Evolutionary conservation across 306 rosid genomes (phyloP).

Genomic region (Rosa multiflora): DNA sequence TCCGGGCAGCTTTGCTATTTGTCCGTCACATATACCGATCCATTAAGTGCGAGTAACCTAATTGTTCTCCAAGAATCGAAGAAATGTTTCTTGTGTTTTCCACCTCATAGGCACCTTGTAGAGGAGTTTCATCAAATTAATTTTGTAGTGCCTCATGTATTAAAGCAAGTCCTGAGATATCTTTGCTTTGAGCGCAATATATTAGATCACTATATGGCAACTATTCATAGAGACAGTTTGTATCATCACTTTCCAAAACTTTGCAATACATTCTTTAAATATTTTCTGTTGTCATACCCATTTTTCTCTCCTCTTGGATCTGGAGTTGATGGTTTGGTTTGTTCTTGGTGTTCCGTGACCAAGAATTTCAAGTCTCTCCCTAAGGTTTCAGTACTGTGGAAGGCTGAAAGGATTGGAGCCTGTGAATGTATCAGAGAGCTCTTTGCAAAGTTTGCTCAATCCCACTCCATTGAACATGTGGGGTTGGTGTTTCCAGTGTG

Average conservation of each 20-base stretch:
- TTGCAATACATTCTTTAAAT: slow-evolving; percentile 37
- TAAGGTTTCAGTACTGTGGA: background rate
- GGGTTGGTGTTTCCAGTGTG: no score
- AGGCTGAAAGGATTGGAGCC: background rate
- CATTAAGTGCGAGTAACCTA: slow-evolving; percentile 60
- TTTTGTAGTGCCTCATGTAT: slow-evolving; percentile 60
- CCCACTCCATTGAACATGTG: no score
- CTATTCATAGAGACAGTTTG: slow-evolving; percentile 42
- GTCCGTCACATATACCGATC: slow-evolving; percentile 70
- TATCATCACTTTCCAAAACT: slow-evolving; percentile 48
- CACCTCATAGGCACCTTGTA: slow-evolving; percentile 42
- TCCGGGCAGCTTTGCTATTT: slow-evolving; percentile 62
- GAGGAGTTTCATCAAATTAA: slow-evolving; percentile 46
- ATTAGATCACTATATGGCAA: slow-evolving; percentile 42
- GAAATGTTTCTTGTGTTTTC: slow-evolving; percentile 13
- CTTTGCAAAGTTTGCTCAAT: no score
- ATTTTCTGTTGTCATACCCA: background rate
- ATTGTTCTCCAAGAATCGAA: slow-evolving; percentile 29
- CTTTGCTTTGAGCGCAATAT: slow-evolving; percentile 45
- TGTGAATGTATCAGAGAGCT: no score
- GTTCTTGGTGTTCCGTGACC: background rate
- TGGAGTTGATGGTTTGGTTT: background rate
- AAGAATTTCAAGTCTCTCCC: background rate
- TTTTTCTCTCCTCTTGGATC: background rate
- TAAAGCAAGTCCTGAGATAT: slow-evolving; percentile 38